These are phyloP conservation scores for Haplosporangium sp. DNA, from an alignment of 371 early-diverging fungal genomes.

Conservation along the genomic window DNA sequence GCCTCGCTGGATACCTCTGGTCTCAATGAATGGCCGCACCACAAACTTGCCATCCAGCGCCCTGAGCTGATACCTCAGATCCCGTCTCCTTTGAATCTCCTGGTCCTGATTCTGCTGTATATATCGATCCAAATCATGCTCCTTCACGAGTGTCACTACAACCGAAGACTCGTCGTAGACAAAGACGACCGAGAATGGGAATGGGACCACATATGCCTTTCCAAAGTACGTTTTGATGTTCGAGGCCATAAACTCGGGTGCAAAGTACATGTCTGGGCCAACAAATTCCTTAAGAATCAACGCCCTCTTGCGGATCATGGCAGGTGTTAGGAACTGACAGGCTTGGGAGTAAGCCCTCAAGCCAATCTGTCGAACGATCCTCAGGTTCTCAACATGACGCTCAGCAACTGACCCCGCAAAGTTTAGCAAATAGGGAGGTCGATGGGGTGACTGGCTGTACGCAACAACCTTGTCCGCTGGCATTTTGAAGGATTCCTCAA, in stretches of 20 bases:
- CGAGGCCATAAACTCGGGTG: constrained; percentile 57
- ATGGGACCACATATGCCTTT: constrained; percentile 65
- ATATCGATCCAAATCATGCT: constrained; percentile 60
- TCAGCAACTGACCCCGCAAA: constrained; percentile 69
- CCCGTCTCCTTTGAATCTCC: constrained; percentile 57
- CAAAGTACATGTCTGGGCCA: constrained; percentile 74
- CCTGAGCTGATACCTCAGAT: constrained; percentile 60
- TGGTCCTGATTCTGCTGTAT: constrained; percentile 61
- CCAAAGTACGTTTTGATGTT: constrained; percentile 69
- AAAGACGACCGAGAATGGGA: constrained; percentile 70
- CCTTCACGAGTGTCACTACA: constrained; percentile 59
- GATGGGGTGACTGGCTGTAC: constrained; percentile 56
- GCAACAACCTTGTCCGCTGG: constrained; percentile 60
- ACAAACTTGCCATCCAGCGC: constrained; percentile 66
- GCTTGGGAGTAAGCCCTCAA: constrained; percentile 59
- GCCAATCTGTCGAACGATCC: constrained; percentile 65
- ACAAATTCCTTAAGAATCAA: constrained; percentile 57
- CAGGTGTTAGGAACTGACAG: constrained; percentile 42
- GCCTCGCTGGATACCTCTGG: constrained; percentile 29
- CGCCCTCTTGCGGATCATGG: constrained; percentile 42
- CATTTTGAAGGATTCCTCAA: constrained; percentile 64
- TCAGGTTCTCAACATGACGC: constrained; percentile 70
- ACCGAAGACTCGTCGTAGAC: constrained; percentile 70
- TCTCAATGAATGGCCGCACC: constrained; percentile 59
- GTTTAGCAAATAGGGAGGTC: constrained; percentile 70